phyloP scores from a whole-genome alignment of 768 basidiomycete species.

The Agaricus blazei region DNA sequence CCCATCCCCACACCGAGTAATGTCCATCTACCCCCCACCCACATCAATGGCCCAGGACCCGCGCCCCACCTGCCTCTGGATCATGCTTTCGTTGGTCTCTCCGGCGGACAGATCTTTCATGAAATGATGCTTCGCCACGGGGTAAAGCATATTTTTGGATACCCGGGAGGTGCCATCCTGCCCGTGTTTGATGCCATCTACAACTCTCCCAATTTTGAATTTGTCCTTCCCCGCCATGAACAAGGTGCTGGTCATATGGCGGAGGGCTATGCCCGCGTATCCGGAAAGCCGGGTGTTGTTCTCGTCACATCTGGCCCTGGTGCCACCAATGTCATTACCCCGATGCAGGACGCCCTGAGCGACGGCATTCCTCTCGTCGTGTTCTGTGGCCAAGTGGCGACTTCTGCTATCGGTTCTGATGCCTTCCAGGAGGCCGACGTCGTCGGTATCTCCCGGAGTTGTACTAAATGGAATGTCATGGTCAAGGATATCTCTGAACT shows the following conservation, averaged over 20 bases:
- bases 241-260: slow-evolving; percentile 99
- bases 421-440: slow-evolving; percentile 99
- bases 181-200: slow-evolving; percentile 99
- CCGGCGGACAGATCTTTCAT: slow-evolving; percentile 97
- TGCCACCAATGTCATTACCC: slow-evolving; percentile 95
- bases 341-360: slow-evolving; percentile 95
- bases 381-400: slow-evolving; percentile 97
- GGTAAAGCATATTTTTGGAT: slow-evolving; percentile 96
- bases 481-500: slow-evolving; percentile 95
- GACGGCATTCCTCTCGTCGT: slow-evolving; percentile 95
- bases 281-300: slow-evolving; percentile 95
- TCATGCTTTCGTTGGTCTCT: slow-evolving; percentile 87
- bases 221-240: slow-evolving; percentile 93
- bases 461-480: slow-evolving; percentile 99
- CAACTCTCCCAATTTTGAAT: slow-evolving; percentile 91
- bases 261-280: slow-evolving; percentile 96
- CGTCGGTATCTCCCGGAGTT: slow-evolving; percentile 92
- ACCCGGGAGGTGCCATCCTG: slow-evolving; percentile 96
- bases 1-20: slow-evolving; percentile 34
- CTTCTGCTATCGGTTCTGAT: slow-evolving; percentile 97
- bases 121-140: slow-evolving; percentile 99
- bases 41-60: slow-evolving; percentile 31
- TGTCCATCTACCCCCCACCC: slow-evolving; percentile 24
- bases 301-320: slow-evolving; percentile 98
- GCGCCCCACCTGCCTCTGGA: slow-evolving; percentile 54